These are phyloP conservation scores for Leccinum ochraceum DNA, from an alignment of 768 basidiomycete genomes.

Conservation along the genomic window DNA sequence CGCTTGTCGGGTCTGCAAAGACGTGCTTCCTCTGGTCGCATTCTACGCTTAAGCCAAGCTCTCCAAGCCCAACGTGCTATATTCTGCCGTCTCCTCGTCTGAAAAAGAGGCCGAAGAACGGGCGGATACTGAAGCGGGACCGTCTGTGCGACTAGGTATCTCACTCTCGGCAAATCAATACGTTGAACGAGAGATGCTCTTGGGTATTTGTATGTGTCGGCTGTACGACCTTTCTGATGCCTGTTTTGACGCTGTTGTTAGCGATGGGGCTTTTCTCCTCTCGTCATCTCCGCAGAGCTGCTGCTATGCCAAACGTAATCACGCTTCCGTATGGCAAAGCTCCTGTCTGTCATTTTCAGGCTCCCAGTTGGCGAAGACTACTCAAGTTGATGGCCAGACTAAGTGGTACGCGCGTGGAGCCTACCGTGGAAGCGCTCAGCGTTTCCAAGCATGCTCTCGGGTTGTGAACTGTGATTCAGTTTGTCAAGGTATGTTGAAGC, in stretches of 20 bases:
- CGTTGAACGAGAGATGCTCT: conserved; percentile 56
- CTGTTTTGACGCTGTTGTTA: conserved; percentile 31
- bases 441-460: conserved; percentile 54
- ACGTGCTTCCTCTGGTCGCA: too few relatives aligned
- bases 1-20: too few relatives aligned
- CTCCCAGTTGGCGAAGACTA: conserved; percentile 71
- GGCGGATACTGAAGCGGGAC: conserved; percentile 5
- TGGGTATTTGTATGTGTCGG: conserved; percentile 60
- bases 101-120: conserved; percentile 24
- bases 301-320: conserved; percentile 67
- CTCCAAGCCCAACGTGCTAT: conserved; percentile 66
- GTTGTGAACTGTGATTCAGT: conserved; percentile 76
- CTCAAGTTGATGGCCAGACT: conserved; percentile 75
- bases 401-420: conserved; percentile 68
- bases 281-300: conserved; percentile 50
- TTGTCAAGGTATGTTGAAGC: conserved; percentile 59
- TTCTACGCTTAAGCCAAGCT: conserved; percentile 64
- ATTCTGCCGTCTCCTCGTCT: conserved; percentile 64
- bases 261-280: conserved; percentile 67
- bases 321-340: conserved; percentile 68
- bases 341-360: conserved; percentile 70
- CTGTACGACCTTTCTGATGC: neutral
- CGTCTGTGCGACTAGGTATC: conserved; percentile 15
- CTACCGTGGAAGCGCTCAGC: conserved; percentile 66
- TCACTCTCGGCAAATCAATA: conserved; percentile 40